Evolutionary conservation across 2,329 filamentous ascomycete genomes (phyloP).

Genomic region (Ophiocordyceps unilateralis): DNA sequence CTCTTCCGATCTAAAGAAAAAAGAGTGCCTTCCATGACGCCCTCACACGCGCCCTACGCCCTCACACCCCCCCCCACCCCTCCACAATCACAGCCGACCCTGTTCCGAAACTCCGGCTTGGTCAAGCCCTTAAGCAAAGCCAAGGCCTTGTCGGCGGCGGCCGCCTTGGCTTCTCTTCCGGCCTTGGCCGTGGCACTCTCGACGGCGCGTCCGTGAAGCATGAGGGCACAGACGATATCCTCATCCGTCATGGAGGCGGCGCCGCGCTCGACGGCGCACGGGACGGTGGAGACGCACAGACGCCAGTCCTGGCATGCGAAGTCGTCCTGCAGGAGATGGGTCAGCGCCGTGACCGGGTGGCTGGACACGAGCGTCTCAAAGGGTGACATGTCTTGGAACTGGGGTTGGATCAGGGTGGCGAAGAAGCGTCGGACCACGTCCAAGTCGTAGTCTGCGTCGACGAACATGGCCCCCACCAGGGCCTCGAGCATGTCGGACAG

Average conservation of each 20-base stretch:
- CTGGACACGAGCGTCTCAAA: slow-evolving; percentile 80
- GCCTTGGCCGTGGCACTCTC: slow-evolving; percentile 44
- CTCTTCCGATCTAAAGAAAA: too few species aligned
- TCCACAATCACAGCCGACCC: slow-evolving; percentile 47
- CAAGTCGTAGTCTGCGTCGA: slow-evolving; percentile 74
- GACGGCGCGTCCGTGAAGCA: slow-evolving; percentile 59
- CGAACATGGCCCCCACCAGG: slow-evolving; percentile 77
- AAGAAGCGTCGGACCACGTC: slow-evolving; percentile 61
- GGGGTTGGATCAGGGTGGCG: slow-evolving; percentile 51
- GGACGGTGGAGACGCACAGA: slow-evolving; percentile 29
- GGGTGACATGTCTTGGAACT: slow-evolving; percentile 70
- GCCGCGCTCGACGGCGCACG: slow-evolving; percentile 22
- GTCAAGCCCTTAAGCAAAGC: slow-evolving; percentile 24
- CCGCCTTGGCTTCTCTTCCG: slow-evolving; percentile 55
- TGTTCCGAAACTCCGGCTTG: slow-evolving; percentile 38
- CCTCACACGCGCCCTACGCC: too few species aligned
- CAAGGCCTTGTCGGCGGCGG: slow-evolving; percentile 43
- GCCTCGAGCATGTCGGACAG: slow-evolving; percentile 81
- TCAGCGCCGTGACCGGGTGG: slow-evolving; percentile 64
- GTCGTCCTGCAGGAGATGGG: slow-evolving; percentile 42
- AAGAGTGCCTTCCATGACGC: too few species aligned
- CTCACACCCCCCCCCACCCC: too few species aligned
- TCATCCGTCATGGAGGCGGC: slow-evolving; percentile 20
- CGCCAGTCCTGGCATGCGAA: slow-evolving; percentile 48
- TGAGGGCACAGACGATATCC: slow-evolving; percentile 51